Base-by-base conservation (phyloP, 2,329 filamentous ascomycete species). In the Exophiala oligosperma region DNA sequence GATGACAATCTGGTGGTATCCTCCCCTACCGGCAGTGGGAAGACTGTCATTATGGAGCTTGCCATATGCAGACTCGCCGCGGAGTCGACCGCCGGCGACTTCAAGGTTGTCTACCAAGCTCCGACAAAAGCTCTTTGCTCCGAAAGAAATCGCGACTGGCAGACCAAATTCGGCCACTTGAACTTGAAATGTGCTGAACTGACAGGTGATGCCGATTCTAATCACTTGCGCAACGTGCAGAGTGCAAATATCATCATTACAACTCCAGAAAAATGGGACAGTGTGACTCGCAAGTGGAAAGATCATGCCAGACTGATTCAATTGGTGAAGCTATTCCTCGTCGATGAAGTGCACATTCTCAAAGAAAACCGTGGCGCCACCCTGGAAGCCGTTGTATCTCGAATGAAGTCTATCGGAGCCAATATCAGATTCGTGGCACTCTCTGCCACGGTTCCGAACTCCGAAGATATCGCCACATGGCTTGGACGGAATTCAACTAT, bases 241-340 rank as follows among this genome's bases (percentile, higher is more conserved):
- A 84, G 80, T 65, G 90, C 90, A 2, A 87, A 86, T 48, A 90
- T 96, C 62, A 93, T 96, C 64, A 82, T 95, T 61, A 94, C 91
- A 0, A 96, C 91, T 0, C 91, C 91, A 0, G 91, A 96, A 72
- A 95, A 95, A 69, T 95, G 91, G 91, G 91, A 96, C 69, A 93
- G 90, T 59, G 87, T 94, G 71, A 95, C 91, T 0, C 81, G 91
- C 17, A 92, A 91, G 69, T 95, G 91, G 91, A 85, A 87, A 65
- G 91, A 95, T 66, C 88, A 95, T 67, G 81, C 82, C 52, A 88
- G 81, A 63, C 76, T 95, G 17, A 84, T 95, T 73, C 83, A 87
- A 58, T 79, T 92, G 61, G 84, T 95, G 47, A 89, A 88, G 60
- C 76, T 96, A 0, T 91, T 94, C 61, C 80, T 96, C 21, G 92